A percentile compares a stretch with the other conserved stretches of the same genome.
phyloP scores from a whole-genome alignment of 1,284 basidiomycete genomes.

The Boletellus sp. region DNA sequence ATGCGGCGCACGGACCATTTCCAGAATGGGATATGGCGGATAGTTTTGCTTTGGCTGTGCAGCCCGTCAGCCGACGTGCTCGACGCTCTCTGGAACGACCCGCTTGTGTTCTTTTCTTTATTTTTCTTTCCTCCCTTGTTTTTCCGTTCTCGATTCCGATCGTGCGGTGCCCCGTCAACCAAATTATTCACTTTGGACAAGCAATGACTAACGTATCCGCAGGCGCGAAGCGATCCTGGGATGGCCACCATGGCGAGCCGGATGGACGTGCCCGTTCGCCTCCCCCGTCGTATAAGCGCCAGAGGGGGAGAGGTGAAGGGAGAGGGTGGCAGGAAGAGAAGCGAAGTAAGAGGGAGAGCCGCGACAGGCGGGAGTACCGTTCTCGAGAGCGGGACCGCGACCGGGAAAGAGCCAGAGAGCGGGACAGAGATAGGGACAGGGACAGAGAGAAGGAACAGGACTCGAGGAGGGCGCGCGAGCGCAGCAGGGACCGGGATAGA shows the following conservation, averaged over 20 bases:
- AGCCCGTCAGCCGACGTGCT: no score
- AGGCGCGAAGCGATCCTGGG: slow-evolving; percentile 78
- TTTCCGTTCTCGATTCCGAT: slow-evolving; percentile 37
- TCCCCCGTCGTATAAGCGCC: slow-evolving; percentile 42
- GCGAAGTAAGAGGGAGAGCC: slow-evolving; percentile 29
- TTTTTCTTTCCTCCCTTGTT: background rate
- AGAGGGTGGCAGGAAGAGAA: slow-evolving; percentile 47
- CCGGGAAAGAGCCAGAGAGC: slow-evolving; percentile 9
- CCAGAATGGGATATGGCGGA: slow-evolving; percentile 4
- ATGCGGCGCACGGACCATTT: slow-evolving; percentile 19
- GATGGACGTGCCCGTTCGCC: slow-evolving; percentile 30
- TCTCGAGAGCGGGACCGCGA: slow-evolving; percentile 27
- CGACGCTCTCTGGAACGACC: no score
- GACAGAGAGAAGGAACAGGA: slow-evolving; percentile 19
- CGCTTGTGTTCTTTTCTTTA: background rate
- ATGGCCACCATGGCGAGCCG: slow-evolving; percentile 48
- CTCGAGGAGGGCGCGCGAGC: slow-evolving; percentile 35
- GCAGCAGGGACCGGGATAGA: slow-evolving; percentile 38
- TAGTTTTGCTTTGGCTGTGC: background rate
- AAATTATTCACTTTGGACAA: slow-evolving; percentile 44
- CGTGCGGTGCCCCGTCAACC: slow-evolving; percentile 80
- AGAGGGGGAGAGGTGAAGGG: slow-evolving; percentile 51
- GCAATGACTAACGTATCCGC: slow-evolving; percentile 75
- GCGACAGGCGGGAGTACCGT: slow-evolving; percentile 33
- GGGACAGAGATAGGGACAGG: slow-evolving; percentile 8